Base-by-base conservation (phyloP, 2,329 filamentous ascomycete species). In the Stagonosporopsis cucurbitacearum region DNA sequence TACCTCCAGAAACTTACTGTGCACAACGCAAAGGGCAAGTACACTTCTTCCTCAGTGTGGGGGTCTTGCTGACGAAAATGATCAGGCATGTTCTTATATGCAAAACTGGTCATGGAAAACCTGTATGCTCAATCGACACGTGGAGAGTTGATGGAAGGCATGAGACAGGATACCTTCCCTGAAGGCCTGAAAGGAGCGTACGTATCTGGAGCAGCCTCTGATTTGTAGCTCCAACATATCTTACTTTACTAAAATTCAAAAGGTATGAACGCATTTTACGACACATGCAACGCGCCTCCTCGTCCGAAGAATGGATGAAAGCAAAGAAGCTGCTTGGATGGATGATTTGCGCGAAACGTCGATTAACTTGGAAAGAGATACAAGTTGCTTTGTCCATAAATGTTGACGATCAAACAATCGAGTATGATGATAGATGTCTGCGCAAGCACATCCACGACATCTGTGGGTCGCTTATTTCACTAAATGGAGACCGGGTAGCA, bases 81-180 rank as follows among this genome's bases (percentile, higher is more conserved):
- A 19, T 3, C 32, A 70, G 68, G 66, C 4, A 69, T 71, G 68
- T 71, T 69, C 37, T 43, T 70, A 1, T 70, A 66, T 22, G 70
- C 68, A 0, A 66, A 68, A 32, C 54, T 72, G 1, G 67, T 71
- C 2, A 57, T 69, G 59, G 17, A 49, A 3, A 67, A 68, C 42
- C 53, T 68, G 2, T 48, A 50, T 15, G 36, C 48, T 1, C 60
- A 63, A 15, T 44, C 55, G 20, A 69, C 62, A 6, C 57, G 60
- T 22, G 47, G 46, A 13, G 41, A 60, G 2, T 42, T 71, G 1
- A 17, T 68, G 1, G 44, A 63, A 4, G 62, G 56, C 11, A 63
- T 70, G 4, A 25, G 44, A 13, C 5, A 26, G 2, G 3, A 58
- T 54, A 6, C 63, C 61, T 13, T 66, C 70, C 32, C 69, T 63